Conservation (phyloP, 352 stramenopile species). For the Globisporangium heterothallicum region DNA sequence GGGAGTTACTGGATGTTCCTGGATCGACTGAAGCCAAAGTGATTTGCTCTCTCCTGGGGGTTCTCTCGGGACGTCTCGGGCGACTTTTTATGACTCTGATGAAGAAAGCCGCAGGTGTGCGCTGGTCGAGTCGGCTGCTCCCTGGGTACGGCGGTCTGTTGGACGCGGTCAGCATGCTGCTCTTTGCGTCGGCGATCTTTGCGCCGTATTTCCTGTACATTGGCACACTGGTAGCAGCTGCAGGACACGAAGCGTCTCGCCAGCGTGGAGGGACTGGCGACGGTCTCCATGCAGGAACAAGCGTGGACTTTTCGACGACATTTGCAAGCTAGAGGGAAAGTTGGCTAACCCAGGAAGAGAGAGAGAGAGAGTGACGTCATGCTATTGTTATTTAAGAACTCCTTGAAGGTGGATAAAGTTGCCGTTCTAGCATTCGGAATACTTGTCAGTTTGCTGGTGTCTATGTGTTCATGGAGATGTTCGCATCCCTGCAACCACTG, state of each 20-base stretch:
- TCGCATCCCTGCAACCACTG: no score
- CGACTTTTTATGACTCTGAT: constrained; percentile 90
- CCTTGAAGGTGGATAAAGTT: no score
- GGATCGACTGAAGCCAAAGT: constrained; percentile 6
- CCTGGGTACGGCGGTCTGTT: constrained; percentile 91
- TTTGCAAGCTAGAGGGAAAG: background rate
- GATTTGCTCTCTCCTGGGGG: constrained; percentile 2
- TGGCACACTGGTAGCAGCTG: constrained; percentile 3
- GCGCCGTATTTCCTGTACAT: constrained; percentile 44
- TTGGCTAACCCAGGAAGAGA: no score
- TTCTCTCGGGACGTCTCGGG: constrained; percentile 87
- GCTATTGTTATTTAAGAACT: no score
- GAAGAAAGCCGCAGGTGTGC: constrained; percentile 89
- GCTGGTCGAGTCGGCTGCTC: constrained; percentile 90
- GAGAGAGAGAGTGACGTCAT: no score
- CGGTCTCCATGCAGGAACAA: background rate
- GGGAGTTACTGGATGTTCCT: constrained; percentile 22
- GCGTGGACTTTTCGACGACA: background rate
- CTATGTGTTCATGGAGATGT: no score
- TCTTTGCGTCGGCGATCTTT: constrained; percentile 73
- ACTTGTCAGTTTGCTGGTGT: no score
- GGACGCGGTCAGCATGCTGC: constrained; percentile 87
- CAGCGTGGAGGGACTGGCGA: background rate
- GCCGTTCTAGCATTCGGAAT: no score
- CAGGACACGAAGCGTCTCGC: no score